phyloP scores from a whole-genome alignment of 345 rosid genomes.

The Gossypium bickii region DNA sequence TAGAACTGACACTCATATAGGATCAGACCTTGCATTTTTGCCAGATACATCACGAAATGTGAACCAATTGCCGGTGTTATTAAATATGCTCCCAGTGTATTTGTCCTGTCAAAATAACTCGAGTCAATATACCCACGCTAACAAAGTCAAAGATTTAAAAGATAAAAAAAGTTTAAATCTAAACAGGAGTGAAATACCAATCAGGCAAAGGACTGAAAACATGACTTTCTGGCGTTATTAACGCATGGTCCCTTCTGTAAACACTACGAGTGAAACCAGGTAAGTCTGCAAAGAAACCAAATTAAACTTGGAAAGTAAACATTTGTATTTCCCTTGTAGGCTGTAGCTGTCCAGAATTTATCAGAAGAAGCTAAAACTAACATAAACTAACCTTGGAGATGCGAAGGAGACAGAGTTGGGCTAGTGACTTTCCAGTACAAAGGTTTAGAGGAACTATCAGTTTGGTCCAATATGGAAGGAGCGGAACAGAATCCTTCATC shows the following conservation, averaged over 20 bases:
- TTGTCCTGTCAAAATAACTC: conserved; percentile 49
- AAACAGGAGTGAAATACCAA: conserved; percentile 45
- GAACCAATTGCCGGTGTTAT: conserved; percentile 89
- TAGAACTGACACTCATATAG: not conserved
- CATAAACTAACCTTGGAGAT: conserved; percentile 53
- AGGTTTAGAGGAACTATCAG: conserved; percentile 38
- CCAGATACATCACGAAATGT: conserved; percentile 87
- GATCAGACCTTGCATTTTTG: conserved; percentile 77
- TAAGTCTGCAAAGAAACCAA: conserved; percentile 52
- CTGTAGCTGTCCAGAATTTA: not conserved
- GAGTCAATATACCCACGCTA: conserved; percentile 15
- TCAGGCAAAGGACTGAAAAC: conserved; percentile 82
- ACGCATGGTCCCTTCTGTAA: conserved; percentile 71
- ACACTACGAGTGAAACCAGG: conserved; percentile 92
- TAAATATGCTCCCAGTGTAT: conserved; percentile 76
- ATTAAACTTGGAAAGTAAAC: conserved; percentile 1
- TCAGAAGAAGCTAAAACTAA: not conserved
- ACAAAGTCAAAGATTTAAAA: not conserved
- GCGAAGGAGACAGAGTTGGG: conserved; percentile 88
- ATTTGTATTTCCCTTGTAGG: not conserved
- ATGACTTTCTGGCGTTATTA: conserved; percentile 90
- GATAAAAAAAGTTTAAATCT: not conserved
- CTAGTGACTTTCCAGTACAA: conserved; percentile 78
- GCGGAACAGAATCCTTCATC: conserved; percentile 77
- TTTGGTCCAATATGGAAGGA: conserved; percentile 34